Evolutionary conservation across 2,329 filamentous ascomycete genomes (phyloP).

Genomic region (Pseudocercospora fuligena): DNA sequence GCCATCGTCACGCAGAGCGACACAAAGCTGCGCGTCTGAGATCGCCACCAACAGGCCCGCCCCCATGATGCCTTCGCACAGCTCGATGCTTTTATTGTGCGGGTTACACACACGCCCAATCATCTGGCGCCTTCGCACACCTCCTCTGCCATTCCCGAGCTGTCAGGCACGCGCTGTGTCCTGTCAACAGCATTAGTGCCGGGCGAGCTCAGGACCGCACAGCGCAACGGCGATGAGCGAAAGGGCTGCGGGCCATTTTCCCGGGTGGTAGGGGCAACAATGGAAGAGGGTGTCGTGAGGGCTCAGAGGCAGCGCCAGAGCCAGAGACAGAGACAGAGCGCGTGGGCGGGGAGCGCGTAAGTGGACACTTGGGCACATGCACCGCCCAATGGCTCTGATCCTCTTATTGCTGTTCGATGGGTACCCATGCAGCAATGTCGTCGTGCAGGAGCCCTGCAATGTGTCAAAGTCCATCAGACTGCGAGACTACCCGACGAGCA

Average conservation of each 20-base stretch:
- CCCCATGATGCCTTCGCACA: conserved; percentile 15
- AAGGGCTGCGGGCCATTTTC: background rate
- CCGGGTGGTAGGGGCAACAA: background rate
- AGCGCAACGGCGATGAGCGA: background rate
- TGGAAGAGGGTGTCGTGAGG: background rate
- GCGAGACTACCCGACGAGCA: conserved; percentile 13
- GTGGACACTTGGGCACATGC: background rate
- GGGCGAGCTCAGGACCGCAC: background rate
- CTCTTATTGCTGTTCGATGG: background rate
- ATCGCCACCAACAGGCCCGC: conserved; percentile 21
- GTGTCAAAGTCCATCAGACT: conserved; percentile 23
- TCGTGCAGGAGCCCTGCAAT: conserved; percentile 20
- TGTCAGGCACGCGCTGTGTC: conserved; percentile 32
- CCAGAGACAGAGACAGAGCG: background rate
- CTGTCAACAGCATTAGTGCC: conserved; percentile 33
- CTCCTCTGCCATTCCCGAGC: conserved; percentile 26
- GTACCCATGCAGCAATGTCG: conserved; percentile 6
- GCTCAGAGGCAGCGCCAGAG: background rate
- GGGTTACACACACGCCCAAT: conserved; percentile 19
- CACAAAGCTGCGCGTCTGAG: conserved; percentile 19
- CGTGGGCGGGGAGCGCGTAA: background rate
- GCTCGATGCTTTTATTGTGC: conserved; percentile 15
- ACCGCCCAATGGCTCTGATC: background rate
- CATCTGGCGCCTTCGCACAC: conserved; percentile 14
- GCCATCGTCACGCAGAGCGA: conserved; percentile 24